Evolutionary conservation across 805 yeast species (phyloP).

Genomic region (Dipodascus geniculatus): DNA sequence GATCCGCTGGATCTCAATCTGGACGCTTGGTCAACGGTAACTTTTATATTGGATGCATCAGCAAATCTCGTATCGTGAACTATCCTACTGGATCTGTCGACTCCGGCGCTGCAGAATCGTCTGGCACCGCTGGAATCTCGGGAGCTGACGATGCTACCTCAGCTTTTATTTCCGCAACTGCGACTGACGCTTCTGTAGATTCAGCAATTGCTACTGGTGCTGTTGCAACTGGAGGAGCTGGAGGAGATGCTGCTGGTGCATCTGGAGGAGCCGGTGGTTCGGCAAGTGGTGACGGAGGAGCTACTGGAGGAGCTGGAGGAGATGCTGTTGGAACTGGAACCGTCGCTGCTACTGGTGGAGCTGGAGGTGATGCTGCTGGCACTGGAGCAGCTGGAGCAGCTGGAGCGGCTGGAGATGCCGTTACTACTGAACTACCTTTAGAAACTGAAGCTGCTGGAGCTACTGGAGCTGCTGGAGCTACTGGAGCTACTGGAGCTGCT

Average conservation of each 20-base stretch:
- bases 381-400: too few relatives aligned
- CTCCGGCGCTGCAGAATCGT: neutral
- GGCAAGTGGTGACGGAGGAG: neutral
- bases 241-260: conserved; percentile 4
- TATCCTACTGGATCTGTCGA: neutral
- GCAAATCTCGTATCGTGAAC: neutral
- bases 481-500: too few relatives aligned
- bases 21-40: neutral
- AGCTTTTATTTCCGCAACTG: conserved; percentile 4
- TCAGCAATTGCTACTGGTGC: conserved; percentile 1
- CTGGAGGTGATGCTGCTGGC: too few relatives aligned
- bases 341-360: neutral
- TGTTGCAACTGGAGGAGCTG: conserved; percentile 3
- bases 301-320: conserved; percentile 5
- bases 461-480: too few relatives aligned
- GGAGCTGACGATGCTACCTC: neutral
- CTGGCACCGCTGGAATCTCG: neutral
- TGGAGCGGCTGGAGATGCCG: conserved; percentile 5
- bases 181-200: conserved; percentile 1
- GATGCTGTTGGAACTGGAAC: conserved; percentile 5
- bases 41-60: neutral
- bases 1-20: neutral
- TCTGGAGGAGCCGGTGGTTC: conserved; percentile 3
- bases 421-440: neutral
- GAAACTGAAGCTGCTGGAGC: too few relatives aligned